phyloP scores from a whole-genome alignment of 2,329 filamentous ascomycete species.

The Sphaerulina vaccinii region DNA sequence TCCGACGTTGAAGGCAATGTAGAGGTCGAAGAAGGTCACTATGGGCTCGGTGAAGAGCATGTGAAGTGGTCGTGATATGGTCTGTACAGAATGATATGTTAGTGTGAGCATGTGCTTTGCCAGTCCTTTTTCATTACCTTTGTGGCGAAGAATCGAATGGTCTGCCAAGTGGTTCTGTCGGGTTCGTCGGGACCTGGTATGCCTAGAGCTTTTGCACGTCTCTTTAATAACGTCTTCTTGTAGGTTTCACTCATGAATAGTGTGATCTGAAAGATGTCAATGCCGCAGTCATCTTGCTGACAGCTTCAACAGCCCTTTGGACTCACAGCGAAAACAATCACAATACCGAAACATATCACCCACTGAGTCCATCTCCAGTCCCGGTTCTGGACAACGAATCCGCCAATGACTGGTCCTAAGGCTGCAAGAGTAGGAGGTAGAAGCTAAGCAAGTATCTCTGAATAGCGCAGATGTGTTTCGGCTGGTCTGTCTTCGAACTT shows the following conservation, averaged over 20 bases:
- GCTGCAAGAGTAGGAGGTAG: no score
- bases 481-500: no score
- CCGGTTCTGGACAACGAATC: conserved; percentile 30
- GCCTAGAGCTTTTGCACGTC: conserved; percentile 27
- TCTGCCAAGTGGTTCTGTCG: conserved; percentile 3
- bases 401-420: conserved; percentile 32
- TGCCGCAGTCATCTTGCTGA: no score
- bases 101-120: no score
- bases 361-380: conserved; percentile 39
- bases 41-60: conserved; percentile 36
- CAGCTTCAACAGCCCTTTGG: no score
- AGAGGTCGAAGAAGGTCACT: conserved; percentile 28
- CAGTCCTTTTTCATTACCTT: no score
- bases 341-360: conserved; percentile 32
- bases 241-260: conserved; percentile 41
- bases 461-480: no score
- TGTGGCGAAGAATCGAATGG: conserved; percentile 10
- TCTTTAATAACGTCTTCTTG: conserved; percentile 29
- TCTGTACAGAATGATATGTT: no score
- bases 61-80: conserved; percentile 31
- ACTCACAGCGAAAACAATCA: conserved; percentile 23
- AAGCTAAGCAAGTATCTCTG: no score
- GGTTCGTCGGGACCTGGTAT: conserved; percentile 15
- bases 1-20: conserved; percentile 28
- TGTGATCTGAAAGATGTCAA: no score